A percentile compares a stretch with the other conserved stretches of the same genome.
phyloP scores from a whole-genome alignment of 2,329 filamentous ascomycete species.

The Laburnicola sp. region DNA sequence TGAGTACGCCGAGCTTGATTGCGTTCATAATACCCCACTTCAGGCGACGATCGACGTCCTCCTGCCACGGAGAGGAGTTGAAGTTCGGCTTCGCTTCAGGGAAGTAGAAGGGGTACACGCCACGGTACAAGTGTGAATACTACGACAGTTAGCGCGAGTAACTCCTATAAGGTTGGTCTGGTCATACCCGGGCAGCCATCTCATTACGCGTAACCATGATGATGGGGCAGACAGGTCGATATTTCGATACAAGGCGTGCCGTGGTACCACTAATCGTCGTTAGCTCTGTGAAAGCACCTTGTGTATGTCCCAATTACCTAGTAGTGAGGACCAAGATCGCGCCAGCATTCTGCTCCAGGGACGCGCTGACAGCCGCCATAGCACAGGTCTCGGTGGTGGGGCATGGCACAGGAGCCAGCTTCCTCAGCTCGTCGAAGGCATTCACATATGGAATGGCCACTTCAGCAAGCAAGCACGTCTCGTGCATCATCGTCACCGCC shows the following conservation, averaged over 20 bases:
- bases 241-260: conserved; percentile 95
- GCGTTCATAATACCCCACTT: conserved; percentile 94
- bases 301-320: conserved; percentile 55
- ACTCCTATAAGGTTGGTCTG: neutral
- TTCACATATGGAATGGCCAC: conserved; percentile 96
- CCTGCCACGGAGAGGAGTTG: conserved; percentile 90
- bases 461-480: conserved; percentile 94
- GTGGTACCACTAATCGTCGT: conserved; percentile 71
- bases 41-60: conserved; percentile 95
- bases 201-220: conserved; percentile 96
- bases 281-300: conserved; percentile 15
- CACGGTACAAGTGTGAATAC: conserved; percentile 94
- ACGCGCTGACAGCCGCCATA: conserved; percentile 95
- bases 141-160: conserved; percentile 31
- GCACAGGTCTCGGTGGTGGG: conserved; percentile 90
- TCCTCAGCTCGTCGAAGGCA: conserved; percentile 93
- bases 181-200: conserved; percentile 68
- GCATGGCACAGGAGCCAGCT: conserved; percentile 79
- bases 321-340: conserved; percentile 96
- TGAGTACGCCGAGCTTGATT: conserved; percentile 76
- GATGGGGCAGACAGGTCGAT: conserved; percentile 96
- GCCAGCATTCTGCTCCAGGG: conserved; percentile 92
- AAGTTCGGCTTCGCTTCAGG: conserved; percentile 94
- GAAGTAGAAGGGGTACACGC: conserved; percentile 97
- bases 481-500: conserved; percentile 96